A percentile compares a stretch with the other conserved stretches of the same genome.
Evolutionary conservation across 495 filamentous ascomycete genomes (phyloP).

Genomic region (Xeromyces bisporus): DNA sequence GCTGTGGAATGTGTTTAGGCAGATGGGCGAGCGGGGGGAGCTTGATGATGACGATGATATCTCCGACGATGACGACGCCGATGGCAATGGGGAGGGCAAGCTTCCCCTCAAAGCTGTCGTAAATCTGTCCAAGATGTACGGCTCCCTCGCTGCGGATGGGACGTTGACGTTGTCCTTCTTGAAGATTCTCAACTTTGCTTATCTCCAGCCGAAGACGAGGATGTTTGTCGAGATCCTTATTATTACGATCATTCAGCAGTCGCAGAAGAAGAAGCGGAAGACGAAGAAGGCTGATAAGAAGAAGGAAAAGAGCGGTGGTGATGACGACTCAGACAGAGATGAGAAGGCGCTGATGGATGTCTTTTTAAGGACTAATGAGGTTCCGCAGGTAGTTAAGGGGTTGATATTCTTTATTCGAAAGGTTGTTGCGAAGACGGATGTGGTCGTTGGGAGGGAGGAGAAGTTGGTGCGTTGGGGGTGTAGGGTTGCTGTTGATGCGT

Average conservation of each 20-base stretch:
- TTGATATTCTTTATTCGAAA: slow-evolving; percentile 66
- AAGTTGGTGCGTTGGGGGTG: slow-evolving; percentile 52
- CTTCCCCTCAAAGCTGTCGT: slow-evolving; percentile 50
- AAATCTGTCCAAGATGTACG: slow-evolving; percentile 80
- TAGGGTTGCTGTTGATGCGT: slow-evolving; percentile 40
- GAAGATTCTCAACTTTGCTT: slow-evolving; percentile 63
- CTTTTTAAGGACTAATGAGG: slow-evolving; percentile 43
- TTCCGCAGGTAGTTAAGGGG: slow-evolving; percentile 47
- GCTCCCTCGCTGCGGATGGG: slow-evolving; percentile 49
- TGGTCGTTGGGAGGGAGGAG: slow-evolving; percentile 43
- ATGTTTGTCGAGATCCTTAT: slow-evolving; percentile 67
- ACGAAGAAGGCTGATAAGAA: slow-evolving; percentile 9
- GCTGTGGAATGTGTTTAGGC: slow-evolving; percentile 75
- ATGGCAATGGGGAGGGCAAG: slow-evolving; percentile 26
- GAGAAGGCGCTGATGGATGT: slow-evolving; percentile 43
- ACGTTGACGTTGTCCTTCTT: slow-evolving; percentile 46
- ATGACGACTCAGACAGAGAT: slow-evolving; percentile 17
- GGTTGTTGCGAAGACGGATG: slow-evolving; percentile 55
- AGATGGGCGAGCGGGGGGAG: slow-evolving; percentile 55
- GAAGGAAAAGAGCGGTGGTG: not conserved
- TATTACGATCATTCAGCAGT: slow-evolving; percentile 53
- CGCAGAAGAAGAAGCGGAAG: slow-evolving; percentile 25
- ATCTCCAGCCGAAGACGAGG: slow-evolving; percentile 57
- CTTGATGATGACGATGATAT: slow-evolving; percentile 39
- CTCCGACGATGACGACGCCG: slow-evolving; percentile 27